phyloP scores from a whole-genome alignment of 768 basidiomycete genomes.

The Sarcomyxa edulis region DNA sequence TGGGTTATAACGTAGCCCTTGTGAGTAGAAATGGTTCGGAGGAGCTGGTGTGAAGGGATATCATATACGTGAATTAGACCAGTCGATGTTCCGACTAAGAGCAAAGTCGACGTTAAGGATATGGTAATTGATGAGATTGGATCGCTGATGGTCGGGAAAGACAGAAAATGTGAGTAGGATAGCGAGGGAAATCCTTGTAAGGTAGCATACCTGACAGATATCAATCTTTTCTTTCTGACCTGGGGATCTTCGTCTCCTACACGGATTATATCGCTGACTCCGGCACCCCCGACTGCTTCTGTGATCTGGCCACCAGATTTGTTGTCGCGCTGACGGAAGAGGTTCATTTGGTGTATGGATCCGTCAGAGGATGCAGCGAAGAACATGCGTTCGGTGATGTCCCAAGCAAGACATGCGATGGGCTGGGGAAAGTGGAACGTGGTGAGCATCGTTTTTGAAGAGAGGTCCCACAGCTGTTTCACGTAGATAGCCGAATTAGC shows the following conservation, averaged over 20 bases:
- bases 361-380: slow-evolving; percentile 75
- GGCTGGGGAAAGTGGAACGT: slow-evolving; percentile 86
- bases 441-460: slow-evolving; percentile 68
- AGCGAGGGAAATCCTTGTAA: slow-evolving; percentile 2
- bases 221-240: slow-evolving; percentile 51
- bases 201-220: slow-evolving; percentile 58
- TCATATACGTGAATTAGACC: slow-evolving; percentile 81
- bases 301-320: slow-evolving; percentile 44
- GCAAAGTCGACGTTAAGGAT: slow-evolving; percentile 70
- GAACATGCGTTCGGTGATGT: slow-evolving; percentile 82
- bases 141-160: slow-evolving; percentile 41
- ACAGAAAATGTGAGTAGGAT: slow-evolving; percentile 3
- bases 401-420: slow-evolving; percentile 67
- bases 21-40: slow-evolving; percentile 75
- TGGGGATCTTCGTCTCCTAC: slow-evolving; percentile 50
- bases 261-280: slow-evolving; percentile 63
- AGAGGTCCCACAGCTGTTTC: slow-evolving; percentile 73
- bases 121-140: slow-evolving; percentile 69
- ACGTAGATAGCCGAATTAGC: too few species aligned
- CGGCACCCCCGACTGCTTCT: slow-evolving; percentile 75
- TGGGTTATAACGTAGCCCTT: slow-evolving; percentile 67
- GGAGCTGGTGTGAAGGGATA: slow-evolving; percentile 83
- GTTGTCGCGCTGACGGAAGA: slow-evolving; percentile 61
- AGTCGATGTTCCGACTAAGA: slow-evolving; percentile 75
- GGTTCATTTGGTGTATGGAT: slow-evolving; percentile 72